phyloP scores from a whole-genome alignment of 2,329 filamentous ascomycete species.

The Pseudogymnoascus sp. region DNA sequence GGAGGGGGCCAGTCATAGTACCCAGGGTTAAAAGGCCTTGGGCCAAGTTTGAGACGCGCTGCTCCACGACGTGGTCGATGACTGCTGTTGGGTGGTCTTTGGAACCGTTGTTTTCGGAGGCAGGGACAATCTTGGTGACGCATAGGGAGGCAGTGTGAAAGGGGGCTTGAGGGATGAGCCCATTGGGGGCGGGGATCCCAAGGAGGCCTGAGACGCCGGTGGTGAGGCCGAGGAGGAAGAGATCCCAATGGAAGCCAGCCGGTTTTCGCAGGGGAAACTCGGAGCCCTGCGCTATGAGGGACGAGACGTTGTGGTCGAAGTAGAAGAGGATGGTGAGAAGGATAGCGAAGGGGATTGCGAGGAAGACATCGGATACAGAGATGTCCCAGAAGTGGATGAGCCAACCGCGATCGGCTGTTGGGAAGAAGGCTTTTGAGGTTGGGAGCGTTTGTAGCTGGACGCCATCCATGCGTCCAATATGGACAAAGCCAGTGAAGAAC shows the following conservation, averaged over 20 bases:
- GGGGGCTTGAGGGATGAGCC: constrained; percentile 73
- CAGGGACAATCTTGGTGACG: constrained; percentile 49
- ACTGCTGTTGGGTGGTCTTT: constrained; percentile 48
- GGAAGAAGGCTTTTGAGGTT: constrained; percentile 68
- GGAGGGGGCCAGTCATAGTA: constrained; percentile 68
- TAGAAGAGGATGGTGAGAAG: constrained; percentile 79
- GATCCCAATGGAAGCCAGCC: constrained; percentile 77
- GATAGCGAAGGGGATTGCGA: constrained; percentile 79
- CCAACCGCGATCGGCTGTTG: constrained; percentile 66
- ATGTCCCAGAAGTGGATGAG: constrained; percentile 77
- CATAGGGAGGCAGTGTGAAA: constrained; percentile 75
- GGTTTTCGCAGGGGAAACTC: constrained; percentile 76
- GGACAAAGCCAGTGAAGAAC: constrained; percentile 85
- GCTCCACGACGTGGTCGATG: constrained; percentile 61
- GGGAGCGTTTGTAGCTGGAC: constrained; percentile 65
- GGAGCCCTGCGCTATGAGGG: constrained; percentile 72
- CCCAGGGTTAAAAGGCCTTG: constrained; percentile 71
- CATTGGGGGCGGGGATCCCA: constrained; percentile 74
- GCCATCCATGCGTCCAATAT: constrained; percentile 71
- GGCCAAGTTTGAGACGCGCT: constrained; percentile 68
- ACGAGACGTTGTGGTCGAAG: constrained; percentile 85
- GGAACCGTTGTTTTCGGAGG: constrained; percentile 43
- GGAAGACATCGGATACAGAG: constrained; percentile 62
- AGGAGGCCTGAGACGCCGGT: constrained; percentile 68
- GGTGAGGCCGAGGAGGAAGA: constrained; percentile 71